These are phyloP conservation scores for Phytophthora podocarpi DNA, from an alignment of 352 stramenopile species.

Conservation along the genomic window DNA sequence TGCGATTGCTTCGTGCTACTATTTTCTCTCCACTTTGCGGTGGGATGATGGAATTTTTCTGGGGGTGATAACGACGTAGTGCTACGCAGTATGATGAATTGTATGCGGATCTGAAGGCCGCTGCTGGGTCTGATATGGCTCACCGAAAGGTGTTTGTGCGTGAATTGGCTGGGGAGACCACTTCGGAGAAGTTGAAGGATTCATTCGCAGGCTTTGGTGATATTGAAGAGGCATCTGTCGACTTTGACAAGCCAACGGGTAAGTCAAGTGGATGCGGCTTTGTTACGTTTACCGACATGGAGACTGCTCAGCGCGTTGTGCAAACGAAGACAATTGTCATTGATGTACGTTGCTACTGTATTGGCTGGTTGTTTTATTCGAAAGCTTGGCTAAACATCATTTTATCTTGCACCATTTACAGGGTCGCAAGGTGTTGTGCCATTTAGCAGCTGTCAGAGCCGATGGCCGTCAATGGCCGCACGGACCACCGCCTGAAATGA, in stretches of 20 bases:
- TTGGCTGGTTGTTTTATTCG: neutral
- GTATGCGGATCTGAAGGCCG: slow-evolving; percentile 61
- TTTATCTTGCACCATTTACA: neutral
- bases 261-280: slow-evolving; percentile 74
- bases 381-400: neutral
- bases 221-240: slow-evolving; percentile 63
- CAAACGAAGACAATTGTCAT: slow-evolving; percentile 58
- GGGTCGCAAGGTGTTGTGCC: slow-evolving; percentile 3
- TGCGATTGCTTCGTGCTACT: too few species aligned
- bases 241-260: slow-evolving; percentile 62
- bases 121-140: slow-evolving; percentile 54
- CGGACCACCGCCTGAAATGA: too few species aligned
- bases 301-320: slow-evolving; percentile 56
- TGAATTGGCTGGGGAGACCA: slow-evolving; percentile 65
- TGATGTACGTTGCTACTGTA: slow-evolving; percentile 51
- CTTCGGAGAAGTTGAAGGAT: slow-evolving; percentile 48
- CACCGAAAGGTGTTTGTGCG: slow-evolving; percentile 79
- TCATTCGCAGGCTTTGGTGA: slow-evolving; percentile 61
- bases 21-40: too few species aligned
- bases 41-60: too few species aligned
- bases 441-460: slow-evolving; percentile 34
- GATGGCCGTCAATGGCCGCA: too few species aligned
- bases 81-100: slow-evolving; percentile 65
- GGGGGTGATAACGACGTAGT: slow-evolving; percentile 30
- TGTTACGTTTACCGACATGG: slow-evolving; percentile 73